phyloP scores from a whole-genome alignment of 2,329 filamentous ascomycete species.

The Alternaria rosae region DNA sequence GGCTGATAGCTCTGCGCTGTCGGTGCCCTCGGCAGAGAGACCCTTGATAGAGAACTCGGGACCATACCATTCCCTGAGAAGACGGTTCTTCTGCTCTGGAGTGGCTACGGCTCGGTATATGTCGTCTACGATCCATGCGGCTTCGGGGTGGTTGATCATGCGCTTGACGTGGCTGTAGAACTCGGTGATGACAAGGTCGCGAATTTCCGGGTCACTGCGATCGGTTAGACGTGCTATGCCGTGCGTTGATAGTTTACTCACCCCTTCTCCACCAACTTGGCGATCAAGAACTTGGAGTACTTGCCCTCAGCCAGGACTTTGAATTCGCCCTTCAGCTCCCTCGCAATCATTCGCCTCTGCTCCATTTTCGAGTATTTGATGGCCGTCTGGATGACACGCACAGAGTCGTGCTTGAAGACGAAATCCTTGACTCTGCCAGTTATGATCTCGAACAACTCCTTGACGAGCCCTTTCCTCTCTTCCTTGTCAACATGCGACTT shows the following conservation, averaged over 20 bases:
- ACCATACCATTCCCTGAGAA: constrained; percentile 96
- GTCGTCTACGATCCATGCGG: constrained; percentile 97
- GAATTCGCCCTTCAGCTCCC: constrained; percentile 85
- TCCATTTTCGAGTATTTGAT: constrained; percentile 91
- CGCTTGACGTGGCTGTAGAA: constrained; percentile 94
- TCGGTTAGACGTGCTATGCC: constrained; percentile 15
- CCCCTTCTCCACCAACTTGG: constrained; percentile 90
- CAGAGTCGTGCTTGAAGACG: constrained; percentile 97
- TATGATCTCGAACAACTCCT: constrained; percentile 90
- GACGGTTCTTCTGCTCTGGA: constrained; percentile 80
- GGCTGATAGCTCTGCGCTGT: constrained; percentile 71
- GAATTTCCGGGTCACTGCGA: constrained; percentile 77
- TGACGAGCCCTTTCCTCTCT: constrained; percentile 83
- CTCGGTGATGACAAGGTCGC: constrained; percentile 88
- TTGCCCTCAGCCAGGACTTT: constrained; percentile 87
- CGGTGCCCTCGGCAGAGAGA: constrained; percentile 54
- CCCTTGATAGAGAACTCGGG: constrained; percentile 88
- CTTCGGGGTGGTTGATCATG: constrained; percentile 94
- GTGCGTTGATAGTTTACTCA: constrained; percentile 25
- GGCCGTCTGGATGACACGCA: constrained; percentile 94
- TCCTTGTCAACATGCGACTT: constrained; percentile 93
- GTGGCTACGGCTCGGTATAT: constrained; percentile 91
- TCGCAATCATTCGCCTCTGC: constrained; percentile 85
- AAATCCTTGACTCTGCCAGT: constrained; percentile 93
- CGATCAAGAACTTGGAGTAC: constrained; percentile 97